phyloP scores from a whole-genome alignment of 805 yeast genomes.

The Lipomyces yamadae region DNA sequence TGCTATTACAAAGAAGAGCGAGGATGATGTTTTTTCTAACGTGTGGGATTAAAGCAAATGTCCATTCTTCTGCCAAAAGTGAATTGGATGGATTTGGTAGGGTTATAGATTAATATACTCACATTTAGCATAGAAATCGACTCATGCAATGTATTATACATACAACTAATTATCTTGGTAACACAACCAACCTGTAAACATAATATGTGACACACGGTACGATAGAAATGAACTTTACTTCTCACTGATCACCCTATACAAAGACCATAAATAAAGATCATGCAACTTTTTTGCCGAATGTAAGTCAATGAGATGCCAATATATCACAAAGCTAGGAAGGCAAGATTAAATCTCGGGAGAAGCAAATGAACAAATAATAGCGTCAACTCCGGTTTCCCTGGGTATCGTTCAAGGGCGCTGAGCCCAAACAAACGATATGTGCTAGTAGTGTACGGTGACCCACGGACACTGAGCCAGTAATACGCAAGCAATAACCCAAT shows the following conservation, averaged over 20 bases:
- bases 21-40: conserved; percentile 47
- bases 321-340: background rate
- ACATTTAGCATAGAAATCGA: background rate
- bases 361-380: background rate
- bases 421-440: background rate
- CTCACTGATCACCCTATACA: background rate
- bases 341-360: background rate
- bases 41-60: conserved; percentile 45
- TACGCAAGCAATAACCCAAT: background rate
- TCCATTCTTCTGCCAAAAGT: background rate
- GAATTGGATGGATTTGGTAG: background rate
- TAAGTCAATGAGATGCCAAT: background rate
- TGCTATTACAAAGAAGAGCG: conserved; percentile 37
- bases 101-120: background rate
- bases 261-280: background rate
- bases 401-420: background rate
- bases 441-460: background rate
- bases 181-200: background rate
- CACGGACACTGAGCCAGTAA: background rate
- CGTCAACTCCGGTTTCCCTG: background rate
- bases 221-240: background rate
- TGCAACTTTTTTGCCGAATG: background rate
- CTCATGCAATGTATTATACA: background rate
- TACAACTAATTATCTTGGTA: background rate
- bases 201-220: background rate